phyloP scores from a whole-genome alignment of 2,329 filamentous ascomycete genomes.

The Daldinia sp. region DNA sequence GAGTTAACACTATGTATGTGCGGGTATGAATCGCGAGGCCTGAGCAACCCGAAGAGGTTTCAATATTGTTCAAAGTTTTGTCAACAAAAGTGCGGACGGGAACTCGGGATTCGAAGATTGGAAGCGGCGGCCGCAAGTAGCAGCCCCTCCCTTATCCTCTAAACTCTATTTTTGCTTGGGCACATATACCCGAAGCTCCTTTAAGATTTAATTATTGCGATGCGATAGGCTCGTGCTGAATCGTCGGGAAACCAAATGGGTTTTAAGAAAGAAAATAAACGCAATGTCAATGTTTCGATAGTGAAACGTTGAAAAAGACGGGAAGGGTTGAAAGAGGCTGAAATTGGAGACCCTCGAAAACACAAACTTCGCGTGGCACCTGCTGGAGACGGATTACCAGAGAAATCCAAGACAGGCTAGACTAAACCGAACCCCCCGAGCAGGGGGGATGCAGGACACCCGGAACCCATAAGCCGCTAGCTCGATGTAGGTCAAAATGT shows the following conservation, averaged over 20 bases:
- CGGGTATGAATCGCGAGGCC: neutral
- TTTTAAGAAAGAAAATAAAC: slow-evolving; percentile 9
- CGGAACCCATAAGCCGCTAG: slow-evolving; percentile 35
- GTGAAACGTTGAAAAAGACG: slow-evolving; percentile 20
- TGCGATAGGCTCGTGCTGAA: neutral
- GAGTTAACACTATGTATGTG: slow-evolving; percentile 11
- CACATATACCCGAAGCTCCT: neutral
- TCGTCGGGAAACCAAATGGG: neutral
- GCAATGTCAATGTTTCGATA: slow-evolving; percentile 27
- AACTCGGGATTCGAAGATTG: neutral
- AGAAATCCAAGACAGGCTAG: slow-evolving; percentile 34
- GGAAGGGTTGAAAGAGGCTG: slow-evolving; percentile 48
- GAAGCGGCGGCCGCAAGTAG: slow-evolving; percentile 11
- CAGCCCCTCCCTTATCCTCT: slow-evolving; percentile 9
- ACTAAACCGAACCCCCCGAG: slow-evolving; percentile 26
- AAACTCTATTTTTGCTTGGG: neutral
- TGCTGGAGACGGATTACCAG: slow-evolving; percentile 33
- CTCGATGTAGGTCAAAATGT: neutral
- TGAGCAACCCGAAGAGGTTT: neutral
- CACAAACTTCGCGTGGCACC: slow-evolving; percentile 44
- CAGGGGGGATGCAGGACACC: slow-evolving; percentile 37
- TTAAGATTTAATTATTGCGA: neutral
- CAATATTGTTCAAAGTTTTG: slow-evolving; percentile 2
- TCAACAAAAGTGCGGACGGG: slow-evolving; percentile 10
- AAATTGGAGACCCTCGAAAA: slow-evolving; percentile 51